Base-by-base conservation (phyloP, 1,139 yeast genomes). In the Meyerozyma carpophila region DNA sequence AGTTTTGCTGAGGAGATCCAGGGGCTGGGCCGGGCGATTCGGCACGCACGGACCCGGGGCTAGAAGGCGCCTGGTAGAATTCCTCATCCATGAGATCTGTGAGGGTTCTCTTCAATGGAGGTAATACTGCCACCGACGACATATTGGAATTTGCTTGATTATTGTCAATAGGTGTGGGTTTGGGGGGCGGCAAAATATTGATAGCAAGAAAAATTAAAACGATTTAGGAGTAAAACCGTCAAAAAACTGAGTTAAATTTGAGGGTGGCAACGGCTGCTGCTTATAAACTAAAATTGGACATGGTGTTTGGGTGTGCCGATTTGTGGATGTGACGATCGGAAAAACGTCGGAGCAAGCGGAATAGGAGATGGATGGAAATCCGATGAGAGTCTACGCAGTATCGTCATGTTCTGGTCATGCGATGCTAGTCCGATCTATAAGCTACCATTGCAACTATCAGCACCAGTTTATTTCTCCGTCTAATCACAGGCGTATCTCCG, bases 81-180 rank as follows among this genome's bases (percentile, higher is more conserved):
- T 83, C 89, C 50, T 83, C 90, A 48, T 81, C 87, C 68, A 79
- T 70, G 37, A 79, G 74, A 51, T 79, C 85, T 31, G 81, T 76
- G 47, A 78, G 59, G 16, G 84, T 70, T 55, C 83, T 73, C 59
- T 79, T 70, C 49, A 75, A 66, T 36, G 66, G 61, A 29, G 79
- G 79, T 50, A 71, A 64, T 25, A 67, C 65, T 5, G 75, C 73
- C 47, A 68, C 55, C n/a, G 80, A 73, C 28, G 80, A 65, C 77
- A 76, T 75, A 29, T 43, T 42, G 34, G 37, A 8, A 7, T 36
- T n/a, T 27, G 11, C 2, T 10, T 27, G 26, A 16, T 11, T 31
- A 8, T 13, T 31, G 16, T 13, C 20, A n/a, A 11, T 4, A 14
- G 14, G 14, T n/a, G 10, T 31, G 34, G 7, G 34, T 8, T 3